A percentile compares a stretch with the other conserved stretches of the same genome.
phyloP scores from a whole-genome alignment of 129 eudicot species.

The Flaveria ramosissima region DNA sequence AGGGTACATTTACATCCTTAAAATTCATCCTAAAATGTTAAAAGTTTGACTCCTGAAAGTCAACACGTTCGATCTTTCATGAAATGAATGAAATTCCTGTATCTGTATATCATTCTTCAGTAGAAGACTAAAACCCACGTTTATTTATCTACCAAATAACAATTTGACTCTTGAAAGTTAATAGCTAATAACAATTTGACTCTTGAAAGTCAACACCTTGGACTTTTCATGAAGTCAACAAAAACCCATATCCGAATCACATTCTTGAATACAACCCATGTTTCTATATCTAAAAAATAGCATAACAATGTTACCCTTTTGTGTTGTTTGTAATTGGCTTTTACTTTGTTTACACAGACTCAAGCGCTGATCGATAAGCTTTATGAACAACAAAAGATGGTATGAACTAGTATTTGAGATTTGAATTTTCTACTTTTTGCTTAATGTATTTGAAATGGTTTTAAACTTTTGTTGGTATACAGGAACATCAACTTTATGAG shows the following conservation, averaged over 20 bases:
- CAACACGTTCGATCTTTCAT: neutral
- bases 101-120: neutral
- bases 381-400: conserved; percentile 55
- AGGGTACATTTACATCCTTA: conserved; percentile 41
- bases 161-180: conserved; percentile 9
- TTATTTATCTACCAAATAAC: neutral
- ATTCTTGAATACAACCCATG: neutral
- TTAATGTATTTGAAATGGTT: neutral
- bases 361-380: conserved; percentile 53
- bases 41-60: conserved; percentile 13
- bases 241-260: conserved; percentile 4
- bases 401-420: conserved; percentile 17
- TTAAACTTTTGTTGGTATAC: neutral
- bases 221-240: neutral
- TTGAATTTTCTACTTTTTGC: neutral
- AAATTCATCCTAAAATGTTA: conserved; percentile 15
- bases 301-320: conserved; percentile 4
- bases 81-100: neutral
- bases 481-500: conserved; percentile 59
- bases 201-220: conserved; percentile 6
- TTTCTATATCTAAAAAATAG: conserved; percentile 8
- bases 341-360: conserved; percentile 42
- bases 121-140: neutral
- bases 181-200: conserved; percentile 13
- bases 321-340: conserved; percentile 18